These are phyloP conservation scores for Astrocystis sublimbata DNA, from an alignment of 495 filamentous ascomycete species.

Conservation along the genomic window DNA sequence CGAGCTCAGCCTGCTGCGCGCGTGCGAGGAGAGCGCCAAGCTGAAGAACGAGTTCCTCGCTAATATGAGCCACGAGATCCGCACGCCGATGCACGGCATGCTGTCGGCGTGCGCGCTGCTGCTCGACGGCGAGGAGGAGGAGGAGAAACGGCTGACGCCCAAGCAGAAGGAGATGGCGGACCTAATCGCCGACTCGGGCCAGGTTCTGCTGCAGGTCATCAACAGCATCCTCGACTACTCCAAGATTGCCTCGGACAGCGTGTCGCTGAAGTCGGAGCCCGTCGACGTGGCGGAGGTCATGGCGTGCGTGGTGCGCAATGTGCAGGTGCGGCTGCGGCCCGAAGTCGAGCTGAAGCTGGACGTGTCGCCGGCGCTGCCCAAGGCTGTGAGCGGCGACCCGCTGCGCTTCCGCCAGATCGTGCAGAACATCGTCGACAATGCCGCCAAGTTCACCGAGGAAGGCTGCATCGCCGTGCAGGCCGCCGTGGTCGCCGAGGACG, in stretches of 20 bases:
- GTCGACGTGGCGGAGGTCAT: slow-evolving; percentile 50
- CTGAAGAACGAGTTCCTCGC: slow-evolving; percentile 69
- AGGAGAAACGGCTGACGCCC: slow-evolving; percentile 39
- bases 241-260: slow-evolving; percentile 48
- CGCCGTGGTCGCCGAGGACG: slow-evolving; percentile 40
- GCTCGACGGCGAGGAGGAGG: too few species aligned
- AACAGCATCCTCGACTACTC: slow-evolving; percentile 57
- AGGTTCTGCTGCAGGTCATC: slow-evolving; percentile 50
- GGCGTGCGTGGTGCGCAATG: slow-evolving; percentile 53
- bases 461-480: slow-evolving; percentile 41
- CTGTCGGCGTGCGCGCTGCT: slow-evolving; percentile 48
- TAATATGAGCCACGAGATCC: slow-evolving; percentile 58
- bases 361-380: slow-evolving; percentile 43
- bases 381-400: slow-evolving; percentile 46
- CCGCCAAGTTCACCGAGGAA: slow-evolving; percentile 51
- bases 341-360: slow-evolving; percentile 38
- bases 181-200: slow-evolving; percentile 52
- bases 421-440: slow-evolving; percentile 51
- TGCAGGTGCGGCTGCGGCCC: slow-evolving; percentile 37
- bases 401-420: slow-evolving; percentile 51
- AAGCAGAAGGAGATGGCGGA: slow-evolving; percentile 47
- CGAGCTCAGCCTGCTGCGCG: slow-evolving; percentile 58
- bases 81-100: slow-evolving; percentile 57
- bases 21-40: slow-evolving; percentile 65
- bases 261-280: slow-evolving; percentile 46